Evolutionary conservation across 148 eudicot species (phyloP).

Genomic region (Polygonum maritimum): DNA sequence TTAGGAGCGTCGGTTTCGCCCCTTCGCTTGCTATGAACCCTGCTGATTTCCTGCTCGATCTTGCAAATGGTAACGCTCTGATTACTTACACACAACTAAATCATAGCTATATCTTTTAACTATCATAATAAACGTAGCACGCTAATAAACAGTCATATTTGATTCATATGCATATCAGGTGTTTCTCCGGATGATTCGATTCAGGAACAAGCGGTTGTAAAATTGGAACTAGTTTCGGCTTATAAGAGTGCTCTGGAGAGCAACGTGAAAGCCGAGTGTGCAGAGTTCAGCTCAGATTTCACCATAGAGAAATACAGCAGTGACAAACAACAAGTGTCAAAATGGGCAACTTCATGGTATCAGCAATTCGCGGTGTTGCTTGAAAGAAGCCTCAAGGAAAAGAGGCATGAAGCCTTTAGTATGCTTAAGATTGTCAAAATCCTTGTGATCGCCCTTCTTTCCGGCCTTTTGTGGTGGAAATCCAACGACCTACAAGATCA

Average conservation of each 20-base stretch:
- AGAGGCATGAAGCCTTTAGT: constrained; percentile 53
- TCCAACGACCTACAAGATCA: constrained; percentile 46
- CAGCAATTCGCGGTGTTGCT: constrained; percentile 53
- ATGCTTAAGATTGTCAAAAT: constrained; percentile 41
- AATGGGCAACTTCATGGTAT: constrained; percentile 71
- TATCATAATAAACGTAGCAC: too few relatives aligned
- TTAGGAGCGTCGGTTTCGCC: constrained; percentile 40
- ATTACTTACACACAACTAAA: too few relatives aligned
- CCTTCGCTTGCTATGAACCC: constrained; percentile 75
- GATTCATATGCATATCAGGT: constrained; percentile 12
- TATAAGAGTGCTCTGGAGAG: constrained; percentile 33
- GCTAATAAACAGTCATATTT: neutral
- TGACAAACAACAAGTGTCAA: neutral
- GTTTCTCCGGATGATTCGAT: constrained; percentile 9
- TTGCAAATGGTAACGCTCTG: constrained; percentile 48
- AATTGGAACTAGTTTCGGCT: constrained; percentile 34
- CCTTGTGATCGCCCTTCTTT: constrained; percentile 33
- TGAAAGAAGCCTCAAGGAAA: constrained; percentile 56
- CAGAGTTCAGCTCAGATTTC: neutral
- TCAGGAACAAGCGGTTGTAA: constrained; percentile 25
- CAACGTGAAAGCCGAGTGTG: constrained; percentile 32
- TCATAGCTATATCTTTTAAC: too few relatives aligned
- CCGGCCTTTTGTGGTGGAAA: constrained; percentile 71
- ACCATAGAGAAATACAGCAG: neutral
- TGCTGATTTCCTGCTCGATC: constrained; percentile 74